These are phyloP conservation scores for Mycena galericulata DNA, from an alignment of 768 basidiomycete genomes.

Conservation along the genomic window DNA sequence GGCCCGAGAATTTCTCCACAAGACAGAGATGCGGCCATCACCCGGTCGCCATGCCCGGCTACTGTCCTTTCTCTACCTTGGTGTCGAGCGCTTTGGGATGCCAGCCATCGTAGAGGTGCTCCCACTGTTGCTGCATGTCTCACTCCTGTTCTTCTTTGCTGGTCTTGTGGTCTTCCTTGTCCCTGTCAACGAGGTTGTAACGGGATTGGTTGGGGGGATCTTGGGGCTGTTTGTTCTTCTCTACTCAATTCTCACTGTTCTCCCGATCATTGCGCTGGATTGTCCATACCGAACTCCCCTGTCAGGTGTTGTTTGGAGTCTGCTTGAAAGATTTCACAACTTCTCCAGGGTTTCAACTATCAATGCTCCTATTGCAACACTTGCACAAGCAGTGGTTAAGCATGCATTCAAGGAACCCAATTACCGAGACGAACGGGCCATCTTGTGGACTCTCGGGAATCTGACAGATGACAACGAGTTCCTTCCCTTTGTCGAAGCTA, in stretches of 20 bases:
- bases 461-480: slow-evolving; percentile 5
- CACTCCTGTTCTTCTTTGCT: too few relatives aligned
- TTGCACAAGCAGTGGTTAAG: neutral
- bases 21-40: neutral
- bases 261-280: neutral
- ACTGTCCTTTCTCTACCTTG: neutral
- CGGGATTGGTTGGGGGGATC: neutral
- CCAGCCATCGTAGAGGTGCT: neutral
- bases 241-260: neutral
- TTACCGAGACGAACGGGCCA: neutral
- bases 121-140: neutral
- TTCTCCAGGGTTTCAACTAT: neutral
- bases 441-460: neutral
- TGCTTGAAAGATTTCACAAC: neutral
- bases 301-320: neutral
- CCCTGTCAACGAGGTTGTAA: neutral
- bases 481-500: slow-evolving; percentile 1
- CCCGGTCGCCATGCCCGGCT: neutral
- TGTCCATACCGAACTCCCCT: neutral
- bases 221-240: neutral
- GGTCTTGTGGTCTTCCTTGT: neutral
- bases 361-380: neutral
- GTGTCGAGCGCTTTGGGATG: neutral
- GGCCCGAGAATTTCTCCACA: too few relatives aligned
- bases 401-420: neutral